Evolutionary conservation across 148 eudicot genomes (phyloP), one percentile per base, ranked within the genome.

Genomic region (Fallopia convolvulus): DNA sequence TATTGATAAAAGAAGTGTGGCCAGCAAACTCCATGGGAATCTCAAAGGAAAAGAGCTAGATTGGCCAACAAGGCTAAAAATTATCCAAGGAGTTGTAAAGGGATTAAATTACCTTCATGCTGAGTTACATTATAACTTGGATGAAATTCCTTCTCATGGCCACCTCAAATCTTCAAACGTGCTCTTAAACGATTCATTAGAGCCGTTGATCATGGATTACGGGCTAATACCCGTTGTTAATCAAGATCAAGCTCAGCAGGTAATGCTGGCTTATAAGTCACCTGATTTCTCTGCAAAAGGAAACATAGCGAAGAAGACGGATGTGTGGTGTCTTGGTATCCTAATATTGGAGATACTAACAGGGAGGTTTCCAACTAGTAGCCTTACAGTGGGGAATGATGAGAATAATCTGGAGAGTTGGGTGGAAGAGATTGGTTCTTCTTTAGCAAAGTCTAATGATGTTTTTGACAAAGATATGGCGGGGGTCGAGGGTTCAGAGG

Each of bases 81-180:
- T 92, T 41, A 81, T 90, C 42, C 85, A 86, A 79, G 97, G 97
- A 70, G 91, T 92, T 53, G 90, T 90, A 6, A 85, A 77, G 56
- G 97, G 97, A 44, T 72, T 92, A 79, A 79, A 75, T 3, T 85
- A 91, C 80, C 88, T 92, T 40, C 83, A 92, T 82, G 82, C 74
- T 5, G 91, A 88, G 86, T 85, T 90, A 18, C 90, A 93, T 3
- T 84, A 82, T 78, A 42, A 17, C 18, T 6, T 5, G 8, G 17
- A 44, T 11, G 11, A 68, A 0, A 36, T 73, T 0, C 87, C 84
- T 4, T 84, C 94, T 15, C 93, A 92, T 10, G 97, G 91, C 50
- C 93, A 90, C 82, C 91, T 92, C 20, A 92, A 90, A 78, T 92
- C 97, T 8, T 87, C 97, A 13, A 92, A 92, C 68, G 97, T 92